phyloP scores from a whole-genome alignment of 164 flowering plant species.

The Piper betle region DNA sequence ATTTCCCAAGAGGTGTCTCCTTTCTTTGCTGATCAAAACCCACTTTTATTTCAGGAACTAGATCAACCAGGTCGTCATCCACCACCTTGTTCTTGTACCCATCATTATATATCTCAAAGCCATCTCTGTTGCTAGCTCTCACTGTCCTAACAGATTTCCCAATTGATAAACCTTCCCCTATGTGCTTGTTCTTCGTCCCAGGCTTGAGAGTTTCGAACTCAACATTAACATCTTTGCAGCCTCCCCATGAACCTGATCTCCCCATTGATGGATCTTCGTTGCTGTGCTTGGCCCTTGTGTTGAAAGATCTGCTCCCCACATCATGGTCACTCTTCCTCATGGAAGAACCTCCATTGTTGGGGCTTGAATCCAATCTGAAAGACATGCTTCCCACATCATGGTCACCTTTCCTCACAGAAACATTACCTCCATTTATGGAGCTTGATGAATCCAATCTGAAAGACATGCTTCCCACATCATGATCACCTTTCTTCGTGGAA shows the following conservation, averaged over 20 bases:
- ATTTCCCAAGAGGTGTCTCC: constrained; percentile 17
- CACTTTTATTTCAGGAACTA: constrained; percentile 1
- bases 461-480: constrained; percentile 8
- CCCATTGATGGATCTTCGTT: not conserved
- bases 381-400: constrained; percentile 2
- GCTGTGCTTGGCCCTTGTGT: not conserved
- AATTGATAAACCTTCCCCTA: constrained; percentile 12
- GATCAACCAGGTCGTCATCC: constrained; percentile 10
- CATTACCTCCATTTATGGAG: constrained; percentile 1
- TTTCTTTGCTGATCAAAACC: not conserved
- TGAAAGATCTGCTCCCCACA: not conserved
- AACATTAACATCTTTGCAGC: constrained; percentile 7
- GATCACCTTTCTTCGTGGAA: not conserved
- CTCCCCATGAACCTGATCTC: not conserved
- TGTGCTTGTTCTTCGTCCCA: constrained; percentile 7
- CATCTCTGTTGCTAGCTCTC: constrained; percentile 16
- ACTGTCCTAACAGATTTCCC: constrained; percentile 55
- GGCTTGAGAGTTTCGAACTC: constrained; percentile 9
- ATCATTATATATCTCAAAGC: constrained; percentile 3
- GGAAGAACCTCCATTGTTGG: not conserved
- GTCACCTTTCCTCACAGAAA: too few relatives aligned
- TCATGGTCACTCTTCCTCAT: constrained; percentile 7
- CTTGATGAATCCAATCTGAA: not conserved
- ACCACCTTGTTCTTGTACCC: constrained; percentile 9
- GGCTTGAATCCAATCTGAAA: constrained; percentile 3